phyloP scores from a whole-genome alignment of 2,329 filamentous ascomycete genomes.

The Xylaria arbuscula region DNA sequence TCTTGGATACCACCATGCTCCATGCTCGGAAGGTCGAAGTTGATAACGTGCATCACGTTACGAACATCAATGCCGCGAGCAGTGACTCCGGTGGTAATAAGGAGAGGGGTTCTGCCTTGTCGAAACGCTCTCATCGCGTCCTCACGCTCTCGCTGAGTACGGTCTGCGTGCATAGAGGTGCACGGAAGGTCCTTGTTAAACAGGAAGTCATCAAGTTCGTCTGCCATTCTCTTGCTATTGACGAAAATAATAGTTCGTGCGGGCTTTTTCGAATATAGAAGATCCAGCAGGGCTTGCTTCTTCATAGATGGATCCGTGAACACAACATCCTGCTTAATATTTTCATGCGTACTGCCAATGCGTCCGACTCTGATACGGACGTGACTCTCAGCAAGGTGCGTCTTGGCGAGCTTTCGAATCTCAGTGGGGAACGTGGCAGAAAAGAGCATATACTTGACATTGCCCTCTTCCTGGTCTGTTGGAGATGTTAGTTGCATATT shows the following conservation, averaged over 20 bases:
- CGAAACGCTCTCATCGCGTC: constrained; percentile 90
- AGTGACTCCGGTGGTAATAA: constrained; percentile 87
- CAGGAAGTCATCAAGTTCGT: constrained; percentile 87
- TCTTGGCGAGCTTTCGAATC: constrained; percentile 79
- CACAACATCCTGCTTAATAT: constrained; percentile 83
- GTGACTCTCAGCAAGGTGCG: constrained; percentile 78
- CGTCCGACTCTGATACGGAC: constrained; percentile 88
- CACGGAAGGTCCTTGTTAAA: constrained; percentile 83
- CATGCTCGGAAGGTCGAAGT: constrained; percentile 83
- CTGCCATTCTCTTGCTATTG: constrained; percentile 81
- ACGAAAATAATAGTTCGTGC: constrained; percentile 90
- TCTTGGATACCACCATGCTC: constrained; percentile 90
- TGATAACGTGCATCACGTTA: constrained; percentile 91
- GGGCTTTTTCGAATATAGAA: constrained; percentile 76
- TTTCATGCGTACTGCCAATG: constrained; percentile 81
- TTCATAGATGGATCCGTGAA: constrained; percentile 75
- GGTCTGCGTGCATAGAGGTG: constrained; percentile 88
- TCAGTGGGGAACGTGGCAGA: constrained; percentile 92
- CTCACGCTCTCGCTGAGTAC: constrained; percentile 91
- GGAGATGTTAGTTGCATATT: constrained; percentile 41
- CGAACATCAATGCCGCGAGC: constrained; percentile 90
- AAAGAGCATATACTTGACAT: constrained; percentile 81
- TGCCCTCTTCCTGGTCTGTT: constrained; percentile 78
- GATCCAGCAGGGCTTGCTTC: constrained; percentile 74
- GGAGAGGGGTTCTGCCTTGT: constrained; percentile 76